These are phyloP conservation scores for Poteriospumella lacustris DNA, from an alignment of 108 stramenopile genomes.

Conservation along the genomic window DNA sequence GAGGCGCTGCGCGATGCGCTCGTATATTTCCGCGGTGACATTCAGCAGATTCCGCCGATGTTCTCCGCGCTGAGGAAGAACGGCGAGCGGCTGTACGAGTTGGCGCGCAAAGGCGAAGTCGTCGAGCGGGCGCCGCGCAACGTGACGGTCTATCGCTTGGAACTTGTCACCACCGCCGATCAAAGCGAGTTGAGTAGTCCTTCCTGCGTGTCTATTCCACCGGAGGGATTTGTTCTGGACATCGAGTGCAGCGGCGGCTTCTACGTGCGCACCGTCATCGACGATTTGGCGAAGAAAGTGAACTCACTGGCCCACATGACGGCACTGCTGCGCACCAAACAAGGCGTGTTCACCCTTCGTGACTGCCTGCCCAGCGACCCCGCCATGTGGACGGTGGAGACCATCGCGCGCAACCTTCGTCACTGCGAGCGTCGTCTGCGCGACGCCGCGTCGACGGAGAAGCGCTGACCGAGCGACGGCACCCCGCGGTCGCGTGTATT, in stretches of 20 bases:
- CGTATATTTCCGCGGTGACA: constrained; percentile 65
- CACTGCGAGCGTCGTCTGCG: no score
- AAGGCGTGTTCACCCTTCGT: constrained; percentile 67
- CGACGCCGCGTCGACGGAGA: no score
- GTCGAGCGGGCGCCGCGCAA: constrained; percentile 41
- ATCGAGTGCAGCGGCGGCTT: constrained; percentile 82
- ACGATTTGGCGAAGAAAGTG: constrained; percentile 68
- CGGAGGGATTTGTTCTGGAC: constrained; percentile 53
- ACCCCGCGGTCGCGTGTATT: no score
- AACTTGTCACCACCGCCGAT: neutral
- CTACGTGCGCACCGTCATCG: constrained; percentile 74
- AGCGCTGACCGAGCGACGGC: no score
- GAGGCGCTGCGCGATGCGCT: constrained; percentile 46
- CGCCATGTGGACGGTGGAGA: no score
- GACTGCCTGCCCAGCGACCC: constrained; percentile 60
- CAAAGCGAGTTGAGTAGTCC: neutral
- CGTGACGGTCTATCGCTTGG: constrained; percentile 1
- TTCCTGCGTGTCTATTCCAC: no score
- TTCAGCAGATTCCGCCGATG: constrained; percentile 78
- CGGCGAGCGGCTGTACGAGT: constrained; percentile 72
- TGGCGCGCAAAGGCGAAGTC: constrained; percentile 59
- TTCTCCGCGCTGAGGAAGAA: constrained; percentile 72
- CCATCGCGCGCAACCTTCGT: no score
- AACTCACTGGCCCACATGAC: constrained; percentile 76
- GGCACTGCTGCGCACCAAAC: constrained; percentile 68